Evolutionary conservation across 495 filamentous ascomycete genomes (phyloP), one percentile per base, ranked within the genome.

Genomic region (Xylaria acuta): DNA sequence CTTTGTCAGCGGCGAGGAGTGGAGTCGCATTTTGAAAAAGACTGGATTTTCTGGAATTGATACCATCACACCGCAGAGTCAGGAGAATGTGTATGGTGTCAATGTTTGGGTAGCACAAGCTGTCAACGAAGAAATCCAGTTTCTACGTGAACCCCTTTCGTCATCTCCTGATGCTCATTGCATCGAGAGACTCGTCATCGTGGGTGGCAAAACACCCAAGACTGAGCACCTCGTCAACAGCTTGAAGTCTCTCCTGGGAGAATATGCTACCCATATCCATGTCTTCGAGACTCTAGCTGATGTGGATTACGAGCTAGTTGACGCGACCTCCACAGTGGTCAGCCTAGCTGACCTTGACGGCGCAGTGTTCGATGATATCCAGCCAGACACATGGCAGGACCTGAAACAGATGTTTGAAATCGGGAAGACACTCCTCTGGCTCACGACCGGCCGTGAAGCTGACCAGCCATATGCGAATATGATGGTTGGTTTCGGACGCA

Each of bases 21-120:
- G 86, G 86, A 64, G 83, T 41, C 20, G n/a, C 0, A 30, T 84
- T 9, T 75, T 88, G 34, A 72, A 69, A 22, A 75, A 75, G 0
- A 65, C 70, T 0, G 82, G 83, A 2, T 88, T 89, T 54, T 84
- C 83, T 0, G 83, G 84, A 1, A 74, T 85, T 40, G 87, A 90
- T 34, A 66, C 78, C 0, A 64, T 69, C 4, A 7, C 49, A 11
- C 64, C 64, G 1, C 7, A 5, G 6, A 5, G 7, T 9, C 36
- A 36, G 3, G 7, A 3, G 2, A 16, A 8, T 16, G 25, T 43
- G 1, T 36, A 36, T n/a, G 64, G 64, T 14, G 16, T 53, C 12
- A 38, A 32, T 3, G 1, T 40, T 2, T 54, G 53, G 12, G 45
- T 67, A 5, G 53, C 64, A 5, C 9, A 5, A 0, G 64, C 64